Base-by-base conservation (phyloP, 2,329 filamentous ascomycete genomes). In the Didymella keratinophila region DNA sequence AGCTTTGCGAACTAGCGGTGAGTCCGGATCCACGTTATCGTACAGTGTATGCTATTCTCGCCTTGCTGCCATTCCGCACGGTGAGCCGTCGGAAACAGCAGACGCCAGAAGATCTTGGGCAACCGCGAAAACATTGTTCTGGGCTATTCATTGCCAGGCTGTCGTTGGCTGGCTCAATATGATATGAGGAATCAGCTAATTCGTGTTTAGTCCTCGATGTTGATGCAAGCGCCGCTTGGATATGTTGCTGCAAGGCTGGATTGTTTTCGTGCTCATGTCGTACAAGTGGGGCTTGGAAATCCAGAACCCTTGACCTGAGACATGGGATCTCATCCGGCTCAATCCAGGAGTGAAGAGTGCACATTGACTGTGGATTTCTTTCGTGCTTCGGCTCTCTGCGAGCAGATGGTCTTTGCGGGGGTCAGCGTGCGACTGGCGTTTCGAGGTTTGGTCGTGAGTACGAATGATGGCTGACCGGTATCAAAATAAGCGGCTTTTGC, bases 201-300 rank as follows among this genome's bases (percentile, higher is more conserved):
- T 3, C 1, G 10, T 30, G 28, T 4, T 30, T 7, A 30, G 2
- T 12, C 3, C 18, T 12, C n/a, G 20, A 10, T 14, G 11, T 1
- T 2, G 4, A n/a, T 14, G 32, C 10, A 27, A 18, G 18, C 6
- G 21, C 23, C 30, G 14, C 21, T 11, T 10, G 14, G 16, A 12
- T 5, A 21, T n/a, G 6, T 27, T 27, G 5, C 21, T 5, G 23
- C 23, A 48, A 36, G 21, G 14, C 32, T 16, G 32, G 1, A 8
- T 20, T 18, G 23, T 49, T 39, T 37, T 49, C 46, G 34, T 39
- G 18, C 37, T 37, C 36, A 11, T 20, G 46, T 41, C 16, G 46
- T 39, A 41, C 46, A 49, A 49, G 46, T 28, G 46, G 46, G 34
- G 46, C 46, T 20, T 23, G 20, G 11, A n/a, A 28, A 20, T 23